Base-by-base conservation (phyloP, 179 eudicot genomes). In the Gypsophila paniculata region DNA sequence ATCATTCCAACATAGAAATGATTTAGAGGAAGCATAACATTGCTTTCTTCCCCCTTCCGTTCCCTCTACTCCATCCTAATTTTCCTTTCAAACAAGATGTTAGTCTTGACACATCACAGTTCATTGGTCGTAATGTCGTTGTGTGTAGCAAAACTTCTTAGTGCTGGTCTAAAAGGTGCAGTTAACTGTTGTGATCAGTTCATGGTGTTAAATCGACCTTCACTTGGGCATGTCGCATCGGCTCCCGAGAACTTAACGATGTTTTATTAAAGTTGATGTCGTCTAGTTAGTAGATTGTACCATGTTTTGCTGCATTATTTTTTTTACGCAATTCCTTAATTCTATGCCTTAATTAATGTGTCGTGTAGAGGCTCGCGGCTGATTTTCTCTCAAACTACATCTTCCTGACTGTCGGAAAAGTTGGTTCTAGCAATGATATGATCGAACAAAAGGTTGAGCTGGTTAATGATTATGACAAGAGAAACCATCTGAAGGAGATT, bases 381-480 rank as follows among this genome's bases (percentile, higher is more conserved):
- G 94, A 91, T 78, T 91, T 91, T 72, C 90, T 90, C 17, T 82
- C 88, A 22, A 84, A 89, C 77, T 90, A 87, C 77, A 82, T 91
- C 74, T 89, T 89, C 76, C 84, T 91, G 6, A 72, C 91, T 74
- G 90, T 88, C 71, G 94, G 97, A 60, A 87, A 80, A 80, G 97
- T 91, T 76, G 97, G 97, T 21, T 91, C 97, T 53, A 89, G 95
- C 84, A 86, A 91, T 14, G 86, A 86, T 72, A 76, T 89, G 52
- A 91, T 91, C 55, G 76, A 78, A 48, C 97, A 91, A 61, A 85
- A 73, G 62, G 89, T 91, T 23, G 86, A 86, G 78, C 78, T 73
- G 67, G 95, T 91, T 58, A 63, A 77, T 58, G 95, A 91, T 44
- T 49, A 61, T 57, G 88, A 91, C 77, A 91, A 91, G 82, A 79